Conservation (phyloP, 805 yeast species). For the Pichia exigua region DNA sequence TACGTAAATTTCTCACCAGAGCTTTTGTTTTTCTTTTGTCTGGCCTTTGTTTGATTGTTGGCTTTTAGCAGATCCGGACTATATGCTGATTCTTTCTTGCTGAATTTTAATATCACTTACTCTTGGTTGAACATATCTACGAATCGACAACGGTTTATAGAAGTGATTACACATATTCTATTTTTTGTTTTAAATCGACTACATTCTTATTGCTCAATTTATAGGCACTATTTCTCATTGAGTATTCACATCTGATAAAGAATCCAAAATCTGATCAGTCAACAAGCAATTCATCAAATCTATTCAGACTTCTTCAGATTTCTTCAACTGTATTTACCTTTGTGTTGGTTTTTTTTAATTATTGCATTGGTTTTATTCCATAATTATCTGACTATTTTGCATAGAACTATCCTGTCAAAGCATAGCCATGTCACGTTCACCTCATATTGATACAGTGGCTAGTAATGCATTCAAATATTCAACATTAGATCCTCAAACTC, state of each 20-base stretch:
- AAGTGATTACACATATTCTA: neutral
- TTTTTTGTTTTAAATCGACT: neutral
- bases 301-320: too few species aligned
- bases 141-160: neutral
- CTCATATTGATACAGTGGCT: neutral
- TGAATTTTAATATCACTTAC: too few species aligned
- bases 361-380: neutral
- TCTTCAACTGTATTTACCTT: too few species aligned
- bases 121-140: neutral
- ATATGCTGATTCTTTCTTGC: neutral
- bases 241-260: neutral
- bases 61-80: neutral
- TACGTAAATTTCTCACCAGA: neutral
- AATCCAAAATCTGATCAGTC: neutral
- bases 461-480: neutral
- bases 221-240: neutral
- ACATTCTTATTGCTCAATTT: neutral
- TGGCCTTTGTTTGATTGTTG: neutral
- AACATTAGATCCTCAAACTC: slow-evolving; percentile 10
- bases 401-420: too few species aligned
- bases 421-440: neutral
- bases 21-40: neutral
- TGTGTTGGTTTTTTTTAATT: too few species aligned
- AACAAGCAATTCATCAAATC: too few species aligned
- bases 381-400: too few species aligned